A percentile compares a stretch with the other conserved stretches of the same genome.
Conservation (phyloP, 805 yeast genomes). For the Candida xyloterini region DNA sequence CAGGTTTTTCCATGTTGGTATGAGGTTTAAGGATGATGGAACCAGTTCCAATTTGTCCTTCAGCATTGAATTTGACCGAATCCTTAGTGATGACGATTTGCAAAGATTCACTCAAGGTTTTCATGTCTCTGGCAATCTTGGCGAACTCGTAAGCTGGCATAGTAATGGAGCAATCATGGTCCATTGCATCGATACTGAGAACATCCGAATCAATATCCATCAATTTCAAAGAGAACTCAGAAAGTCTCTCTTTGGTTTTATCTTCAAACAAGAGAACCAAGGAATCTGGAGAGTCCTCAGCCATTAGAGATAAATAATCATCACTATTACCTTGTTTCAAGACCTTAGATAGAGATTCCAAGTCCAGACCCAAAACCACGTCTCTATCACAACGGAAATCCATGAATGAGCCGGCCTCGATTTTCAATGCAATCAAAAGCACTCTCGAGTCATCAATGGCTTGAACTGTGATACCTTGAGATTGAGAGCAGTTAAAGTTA, state of each 20-base stretch:
- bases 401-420: slow-evolving; percentile 84
- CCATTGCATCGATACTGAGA: slow-evolving; percentile 90
- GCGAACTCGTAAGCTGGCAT: slow-evolving; percentile 89
- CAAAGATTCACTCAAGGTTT: slow-evolving; percentile 82
- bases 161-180: slow-evolving; percentile 78
- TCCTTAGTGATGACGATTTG: slow-evolving; percentile 87
- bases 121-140: slow-evolving; percentile 84
- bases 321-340: slow-evolving; percentile 88
- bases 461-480: slow-evolving; percentile 85
- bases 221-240: slow-evolving; percentile 86
- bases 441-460: slow-evolving; percentile 98
- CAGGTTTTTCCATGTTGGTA: slow-evolving; percentile 77
- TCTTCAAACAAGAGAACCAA: slow-evolving; percentile 87
- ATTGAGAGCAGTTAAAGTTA: slow-evolving; percentile 94
- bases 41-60: slow-evolving; percentile 91
- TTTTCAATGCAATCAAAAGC: slow-evolving; percentile 78
- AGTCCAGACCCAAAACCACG: slow-evolving; percentile 86
- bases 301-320: slow-evolving; percentile 82
- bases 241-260: slow-evolving; percentile 81
- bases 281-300: slow-evolving; percentile 72
- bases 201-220: slow-evolving; percentile 97
- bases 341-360: slow-evolving; percentile 82
- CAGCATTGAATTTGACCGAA: slow-evolving; percentile 82
- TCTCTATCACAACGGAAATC: slow-evolving; percentile 95
- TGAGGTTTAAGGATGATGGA: slow-evolving; percentile 81